These are phyloP conservation scores for Fraxinus xanthoxyloides DNA, from an alignment of 305 asterid genomes.

Conservation along the genomic window DNA sequence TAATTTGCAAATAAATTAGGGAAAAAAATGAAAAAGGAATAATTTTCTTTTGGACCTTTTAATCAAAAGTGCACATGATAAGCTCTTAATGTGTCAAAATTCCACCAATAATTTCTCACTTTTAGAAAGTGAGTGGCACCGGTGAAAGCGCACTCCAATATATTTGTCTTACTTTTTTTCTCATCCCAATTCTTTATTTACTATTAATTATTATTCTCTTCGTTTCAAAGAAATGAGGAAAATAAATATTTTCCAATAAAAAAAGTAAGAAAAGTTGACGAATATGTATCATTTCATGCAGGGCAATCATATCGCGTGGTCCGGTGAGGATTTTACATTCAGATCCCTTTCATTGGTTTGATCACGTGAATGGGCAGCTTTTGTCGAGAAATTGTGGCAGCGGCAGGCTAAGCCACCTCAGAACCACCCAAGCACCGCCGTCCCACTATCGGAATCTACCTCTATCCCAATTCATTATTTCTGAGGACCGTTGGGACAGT, in stretches of 20 bases:
- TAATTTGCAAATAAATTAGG: neutral
- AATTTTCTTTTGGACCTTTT: neutral
- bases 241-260: neutral
- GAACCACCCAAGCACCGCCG: constrained; percentile 16
- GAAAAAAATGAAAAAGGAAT: neutral
- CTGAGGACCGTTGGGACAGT: neutral
- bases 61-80: constrained; percentile 17
- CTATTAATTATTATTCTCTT: neutral
- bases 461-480: neutral
- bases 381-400: constrained; percentile 38
- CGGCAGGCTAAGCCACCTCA: constrained; percentile 17
- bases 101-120: constrained; percentile 25
- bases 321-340: constrained; percentile 30
- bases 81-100: neutral
- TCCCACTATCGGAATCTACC: constrained; percentile 16
- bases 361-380: constrained; percentile 51
- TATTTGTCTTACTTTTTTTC: constrained; percentile 23
- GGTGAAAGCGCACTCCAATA: constrained; percentile 20
- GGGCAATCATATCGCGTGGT: constrained; percentile 36
- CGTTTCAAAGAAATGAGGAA: neutral
- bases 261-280: constrained; percentile 5
- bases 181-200: constrained; percentile 13
- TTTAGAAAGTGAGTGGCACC: constrained; percentile 34
- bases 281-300: neutral
- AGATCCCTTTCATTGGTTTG: constrained; percentile 36